These are phyloP conservation scores for Cicer yamashitae DNA, from an alignment of 306 rosid genomes.

Conservation along the genomic window DNA sequence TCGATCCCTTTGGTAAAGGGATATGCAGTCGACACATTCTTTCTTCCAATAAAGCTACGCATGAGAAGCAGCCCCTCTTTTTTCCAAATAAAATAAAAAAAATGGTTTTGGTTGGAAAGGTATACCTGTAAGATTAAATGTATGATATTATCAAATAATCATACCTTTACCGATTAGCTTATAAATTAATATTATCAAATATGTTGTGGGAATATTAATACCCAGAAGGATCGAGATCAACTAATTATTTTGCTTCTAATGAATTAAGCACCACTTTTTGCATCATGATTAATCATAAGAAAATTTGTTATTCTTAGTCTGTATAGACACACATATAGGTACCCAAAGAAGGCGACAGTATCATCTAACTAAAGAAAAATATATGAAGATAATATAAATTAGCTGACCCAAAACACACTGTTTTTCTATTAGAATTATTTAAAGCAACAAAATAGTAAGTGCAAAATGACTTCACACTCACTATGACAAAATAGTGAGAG, in stretches of 20 bases:
- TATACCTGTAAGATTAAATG: conserved; percentile 35
- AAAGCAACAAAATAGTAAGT: conserved; percentile 50
- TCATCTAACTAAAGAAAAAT: conserved; percentile 47
- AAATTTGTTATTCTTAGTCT: conserved; percentile 38
- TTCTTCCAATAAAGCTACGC: conserved; percentile 25
- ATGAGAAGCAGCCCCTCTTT: not conserved
- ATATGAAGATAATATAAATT: conserved; percentile 35
- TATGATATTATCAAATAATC: conserved; percentile 45
- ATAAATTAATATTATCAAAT: conserved; percentile 4
- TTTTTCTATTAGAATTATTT: conserved; percentile 34
- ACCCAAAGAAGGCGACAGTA: conserved; percentile 60
- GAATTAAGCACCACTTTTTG: conserved; percentile 21
- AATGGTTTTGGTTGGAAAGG: conserved; percentile 21
- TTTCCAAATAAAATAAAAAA: not conserved
- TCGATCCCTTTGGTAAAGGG: conserved; percentile 24
- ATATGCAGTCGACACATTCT: conserved; percentile 21
- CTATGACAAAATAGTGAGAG: conserved; percentile 34
- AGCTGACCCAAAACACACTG: conserved; percentile 36
- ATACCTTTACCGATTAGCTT: conserved; percentile 31
- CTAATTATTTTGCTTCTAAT: conserved; percentile 4
- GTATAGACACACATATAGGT: conserved; percentile 48
- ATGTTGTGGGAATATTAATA: conserved; percentile 13
- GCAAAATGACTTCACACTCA: conserved; percentile 66
- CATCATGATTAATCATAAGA: conserved; percentile 51
- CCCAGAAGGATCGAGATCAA: conserved; percentile 40